These are phyloP conservation scores for Juncus inflexus DNA, from an alignment of 176 grass and related monocot species.

Conservation along the genomic window DNA sequence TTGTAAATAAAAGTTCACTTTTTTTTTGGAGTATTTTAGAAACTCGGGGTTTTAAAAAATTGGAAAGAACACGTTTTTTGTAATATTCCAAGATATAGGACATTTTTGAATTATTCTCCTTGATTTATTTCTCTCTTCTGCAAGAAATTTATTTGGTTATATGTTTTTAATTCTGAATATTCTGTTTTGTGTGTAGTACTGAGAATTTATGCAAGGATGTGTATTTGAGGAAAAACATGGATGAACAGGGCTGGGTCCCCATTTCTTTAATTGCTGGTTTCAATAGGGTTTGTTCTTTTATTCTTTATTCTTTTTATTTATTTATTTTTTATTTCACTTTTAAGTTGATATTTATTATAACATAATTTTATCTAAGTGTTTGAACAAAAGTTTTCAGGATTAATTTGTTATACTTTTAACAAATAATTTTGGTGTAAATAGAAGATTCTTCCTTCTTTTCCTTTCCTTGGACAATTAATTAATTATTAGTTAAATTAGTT, in stretches of 20 bases:
- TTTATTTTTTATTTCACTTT: not conserved
- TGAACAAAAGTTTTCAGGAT: too few relatives aligned
- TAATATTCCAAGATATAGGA: not conserved
- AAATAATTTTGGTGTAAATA: too few relatives aligned
- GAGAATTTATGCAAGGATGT: slow-evolving; percentile 69
- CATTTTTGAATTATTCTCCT: not conserved
- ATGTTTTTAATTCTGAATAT: too few relatives aligned
- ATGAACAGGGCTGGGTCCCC: slow-evolving; percentile 77
- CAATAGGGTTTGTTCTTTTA: slow-evolving; percentile 44
- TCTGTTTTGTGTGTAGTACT: slow-evolving; percentile 27
- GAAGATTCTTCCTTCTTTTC: too few relatives aligned
- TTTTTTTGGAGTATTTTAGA: too few relatives aligned
- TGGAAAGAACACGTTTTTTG: not conserved
- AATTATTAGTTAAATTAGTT: too few relatives aligned
- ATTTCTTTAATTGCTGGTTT: slow-evolving; percentile 59
- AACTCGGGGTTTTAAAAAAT: slow-evolving; percentile 5
- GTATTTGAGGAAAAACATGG: slow-evolving; percentile 51
- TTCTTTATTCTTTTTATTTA: slow-evolving; percentile 6
- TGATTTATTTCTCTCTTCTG: slow-evolving; percentile 11
- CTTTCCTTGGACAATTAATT: too few relatives aligned
- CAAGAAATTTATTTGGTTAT: too few relatives aligned
- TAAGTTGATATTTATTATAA: not conserved
- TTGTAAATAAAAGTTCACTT: too few relatives aligned
- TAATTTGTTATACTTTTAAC: too few relatives aligned
- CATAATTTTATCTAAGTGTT: not conserved